Evolutionary conservation across 495 filamentous ascomycete genomes (phyloP), one percentile per base, ranked within the genome.

Genomic region (Aspergillus heteromorphus): DNA sequence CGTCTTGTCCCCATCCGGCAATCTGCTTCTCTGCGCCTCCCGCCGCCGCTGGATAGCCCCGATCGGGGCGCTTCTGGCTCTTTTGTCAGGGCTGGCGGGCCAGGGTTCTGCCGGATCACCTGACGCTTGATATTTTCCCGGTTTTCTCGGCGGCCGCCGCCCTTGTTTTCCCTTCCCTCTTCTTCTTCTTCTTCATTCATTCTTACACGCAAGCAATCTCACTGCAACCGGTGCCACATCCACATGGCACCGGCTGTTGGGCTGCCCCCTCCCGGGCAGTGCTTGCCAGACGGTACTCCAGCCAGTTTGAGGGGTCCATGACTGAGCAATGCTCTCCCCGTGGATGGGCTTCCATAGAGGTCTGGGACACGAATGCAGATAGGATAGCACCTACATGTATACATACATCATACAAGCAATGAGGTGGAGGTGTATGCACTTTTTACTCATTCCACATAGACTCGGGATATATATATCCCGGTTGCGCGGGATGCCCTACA

Each of bases 311-410:
- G 73, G 74, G 68, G 73, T 64, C 64, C 68, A 76, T 72, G 67
- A 73, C 58, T 49, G 36, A 30, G 14, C 29, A 18, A 20, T 58
- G 48, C 40, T 55, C 51, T 19, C 51, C 36, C 50, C 58, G 53
- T 76, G 74, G 58, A 60, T 77, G 73, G 70, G 64, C 74, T 73
- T 71, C 74, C 73, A 77, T 77, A 77, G 69, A 77, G 58, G 62
- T 55, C 62, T 77, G 72, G 72, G 68, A 76, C 72, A 76, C 29
- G 16, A n/a, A n/a, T n/a, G n/a, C n/a, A n/a, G n/a, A n/a, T n/a
- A n/a, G n/a, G n/a, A n/a, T n/a, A n/a, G n/a, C n/a, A n/a, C n/a
- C n/a, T n/a, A n/a, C n/a, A n/a, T n/a, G n/a, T n/a, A n/a, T n/a
- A n/a, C n/a, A n/a, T n/a, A n/a, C n/a, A n/a, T n/a, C n/a, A n/a